Evolutionary conservation across 176 grass and related monocot species (phyloP).

Genomic region (Paspalum vaginatum): DNA sequence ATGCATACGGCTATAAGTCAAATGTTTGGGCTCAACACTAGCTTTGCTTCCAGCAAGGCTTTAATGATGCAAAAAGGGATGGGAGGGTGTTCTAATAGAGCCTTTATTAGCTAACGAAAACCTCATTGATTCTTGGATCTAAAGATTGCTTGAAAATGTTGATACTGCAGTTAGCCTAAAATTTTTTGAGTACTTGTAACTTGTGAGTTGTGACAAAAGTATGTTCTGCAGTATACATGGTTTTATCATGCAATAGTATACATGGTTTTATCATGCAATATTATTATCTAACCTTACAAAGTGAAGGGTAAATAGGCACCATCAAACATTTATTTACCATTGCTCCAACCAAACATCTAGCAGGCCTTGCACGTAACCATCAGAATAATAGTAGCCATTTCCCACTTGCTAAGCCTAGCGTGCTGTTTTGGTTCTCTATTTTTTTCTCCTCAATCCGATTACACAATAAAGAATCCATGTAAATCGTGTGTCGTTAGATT

Average conservation of each 20-base stretch:
- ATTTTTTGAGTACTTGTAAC: background rate
- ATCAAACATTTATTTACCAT: background rate
- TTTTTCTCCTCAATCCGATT: no score
- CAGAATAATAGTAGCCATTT: background rate
- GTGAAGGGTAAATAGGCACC: background rate
- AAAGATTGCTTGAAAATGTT: background rate
- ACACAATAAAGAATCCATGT: no score
- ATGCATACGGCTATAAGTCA: constrained; percentile 14
- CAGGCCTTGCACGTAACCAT: background rate
- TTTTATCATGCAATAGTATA: background rate
- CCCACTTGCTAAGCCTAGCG: background rate
- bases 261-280: background rate
- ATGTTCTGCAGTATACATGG: background rate
- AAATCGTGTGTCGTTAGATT: no score
- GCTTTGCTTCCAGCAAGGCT: background rate
- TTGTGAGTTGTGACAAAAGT: background rate
- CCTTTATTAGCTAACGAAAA: background rate
- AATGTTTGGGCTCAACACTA: background rate
- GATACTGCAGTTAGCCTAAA: background rate
- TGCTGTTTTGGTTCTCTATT: no score
- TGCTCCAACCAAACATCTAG: constrained; percentile 12
- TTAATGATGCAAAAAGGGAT: constrained; percentile 1
- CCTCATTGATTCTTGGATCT: background rate
- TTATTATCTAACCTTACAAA: background rate
- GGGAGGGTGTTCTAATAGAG: background rate